Base-by-base conservation (phyloP, 345 rosid species). In the Eucalyptus curtisii region DNA sequence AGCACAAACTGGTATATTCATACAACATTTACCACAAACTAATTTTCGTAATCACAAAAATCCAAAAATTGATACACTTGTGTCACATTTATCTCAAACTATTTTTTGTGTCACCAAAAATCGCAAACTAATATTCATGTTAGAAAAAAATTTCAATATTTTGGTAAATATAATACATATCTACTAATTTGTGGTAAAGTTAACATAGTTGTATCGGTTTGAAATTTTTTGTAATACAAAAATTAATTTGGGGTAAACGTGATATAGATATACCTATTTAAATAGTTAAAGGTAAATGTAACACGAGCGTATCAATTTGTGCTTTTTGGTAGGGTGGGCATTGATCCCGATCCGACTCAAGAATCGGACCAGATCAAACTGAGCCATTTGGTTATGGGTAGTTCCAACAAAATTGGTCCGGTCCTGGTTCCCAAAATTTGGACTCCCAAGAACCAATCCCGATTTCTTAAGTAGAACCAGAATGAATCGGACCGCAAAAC, bases 151-250 rank as follows among this genome's bases (percentile, higher is more conserved):
- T 10, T 27, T 24, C 30, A 55, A 55, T 17, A 40, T 42, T 42
- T 42, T 42, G 40, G 11, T 66, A 31, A 66, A 3, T 15, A 16
- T 66, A 37, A 19, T 66, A 31, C 79, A 31, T 66, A 31, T 66
- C 20, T 66, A 66, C 40, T 66, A 66, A 7, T 15, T 66, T 66
- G 12, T 4, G 59, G 11, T 55, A 55, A 55, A 55, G 10, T 22
- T 55, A 4, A 9, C 27, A 55, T 4, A 4, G 1, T 55, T 20
- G 0, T 22, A 55, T 8, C 2, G 0, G 12, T 55, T 55, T 55
- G 27, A 55, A 22, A 55, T 22, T 55, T 53, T 55, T 55, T 2
- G 1, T 55, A 4, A 2, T 55, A 55, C 27, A 22, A 55, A 55
- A 22, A 22, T 22, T 55, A 55, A 55, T 55, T 55, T 55, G 1